A percentile compares a stretch with the other conserved stretches of the same genome.
These are phyloP conservation scores for Kodamaea kaohsiungensis DNA, from an alignment of 805 yeast genomes.

Conservation along the genomic window DNA sequence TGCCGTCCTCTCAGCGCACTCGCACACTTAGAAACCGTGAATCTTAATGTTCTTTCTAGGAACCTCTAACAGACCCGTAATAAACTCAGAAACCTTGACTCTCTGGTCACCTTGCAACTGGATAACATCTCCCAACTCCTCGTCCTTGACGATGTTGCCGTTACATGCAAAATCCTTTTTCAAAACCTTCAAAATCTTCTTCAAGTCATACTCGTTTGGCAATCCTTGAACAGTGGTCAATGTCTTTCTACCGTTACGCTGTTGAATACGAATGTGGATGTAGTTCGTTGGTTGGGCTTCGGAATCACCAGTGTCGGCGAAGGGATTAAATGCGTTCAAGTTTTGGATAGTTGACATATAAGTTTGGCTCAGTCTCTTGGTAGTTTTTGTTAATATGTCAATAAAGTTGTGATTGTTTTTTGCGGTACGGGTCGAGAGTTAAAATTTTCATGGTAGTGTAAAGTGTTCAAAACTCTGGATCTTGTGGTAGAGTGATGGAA, in stretches of 20 bases:
- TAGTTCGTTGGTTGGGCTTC: constrained; percentile 94
- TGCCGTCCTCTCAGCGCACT: background rate
- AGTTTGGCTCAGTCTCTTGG: constrained; percentile 2
- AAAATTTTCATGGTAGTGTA: constrained; percentile 10
- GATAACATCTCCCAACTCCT: constrained; percentile 93
- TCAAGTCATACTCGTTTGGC: constrained; percentile 91
- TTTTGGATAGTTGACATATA: constrained; percentile 89
- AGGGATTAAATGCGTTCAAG: constrained; percentile 88
- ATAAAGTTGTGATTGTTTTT: background rate
- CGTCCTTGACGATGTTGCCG: constrained; percentile 96
- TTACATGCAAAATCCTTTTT: constrained; percentile 99
- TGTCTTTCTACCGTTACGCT: constrained; percentile 99
- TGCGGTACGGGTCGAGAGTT: background rate
- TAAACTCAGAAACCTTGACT: constrained; percentile 90
- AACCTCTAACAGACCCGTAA: constrained; percentile 80
- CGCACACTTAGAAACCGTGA: constrained; percentile 79
- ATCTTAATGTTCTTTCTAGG: constrained; percentile 97
- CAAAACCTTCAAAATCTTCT: constrained; percentile 88
- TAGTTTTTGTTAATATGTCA: background rate
- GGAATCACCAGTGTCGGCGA: constrained; percentile 99
- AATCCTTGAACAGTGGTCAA: constrained; percentile 98
- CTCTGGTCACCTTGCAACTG: constrained; percentile 99
- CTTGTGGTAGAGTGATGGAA: background rate
- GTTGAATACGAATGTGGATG: constrained; percentile 98
- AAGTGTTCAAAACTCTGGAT: background rate